phyloP scores from a whole-genome alignment of 805 yeast genomes.

The Lipomyces chichibuensis region DNA sequence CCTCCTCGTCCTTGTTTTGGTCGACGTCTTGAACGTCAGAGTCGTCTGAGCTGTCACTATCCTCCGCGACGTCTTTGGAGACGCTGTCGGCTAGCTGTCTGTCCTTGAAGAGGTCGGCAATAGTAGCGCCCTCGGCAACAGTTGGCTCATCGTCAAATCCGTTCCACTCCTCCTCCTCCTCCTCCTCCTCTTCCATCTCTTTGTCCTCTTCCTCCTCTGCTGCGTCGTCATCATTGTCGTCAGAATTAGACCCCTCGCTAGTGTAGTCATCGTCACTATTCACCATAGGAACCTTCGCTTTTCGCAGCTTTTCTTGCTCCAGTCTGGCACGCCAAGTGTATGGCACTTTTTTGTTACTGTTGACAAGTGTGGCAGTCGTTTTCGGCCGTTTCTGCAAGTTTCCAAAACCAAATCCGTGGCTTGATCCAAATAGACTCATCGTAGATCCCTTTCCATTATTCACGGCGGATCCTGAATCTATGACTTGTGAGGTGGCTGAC shows the following conservation, averaged over 20 bases:
- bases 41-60: conserved; percentile 40
- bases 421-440: neutral
- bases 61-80: conserved; percentile 24
- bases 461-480: neutral
- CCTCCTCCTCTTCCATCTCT: conserved; percentile 45
- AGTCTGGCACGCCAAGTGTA: conserved; percentile 75
- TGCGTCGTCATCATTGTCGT: conserved; percentile 39
- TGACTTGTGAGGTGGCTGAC: neutral
- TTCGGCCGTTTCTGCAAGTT: conserved; percentile 33
- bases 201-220: conserved; percentile 45
- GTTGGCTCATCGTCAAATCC: conserved; percentile 39
- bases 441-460: neutral
- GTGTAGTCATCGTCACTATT: conserved; percentile 53
- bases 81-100: too few species aligned
- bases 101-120: neutral
- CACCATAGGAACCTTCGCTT: conserved; percentile 56
- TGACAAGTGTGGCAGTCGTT: conserved; percentile 4
- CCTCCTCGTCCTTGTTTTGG: conserved; percentile 44
- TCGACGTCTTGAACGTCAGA: conserved; percentile 8
- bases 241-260: neutral
- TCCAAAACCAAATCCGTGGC: conserved; percentile 56
- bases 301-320: conserved; percentile 52
- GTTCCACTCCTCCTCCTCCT: conserved; percentile 43
- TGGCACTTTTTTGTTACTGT: conserved; percentile 50
- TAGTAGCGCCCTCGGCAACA: neutral